Evolutionary conservation across 208 protist species (phyloP), one percentile per base, ranked within the genome.

Genomic region (Trypanosoma cruzi): DNA sequence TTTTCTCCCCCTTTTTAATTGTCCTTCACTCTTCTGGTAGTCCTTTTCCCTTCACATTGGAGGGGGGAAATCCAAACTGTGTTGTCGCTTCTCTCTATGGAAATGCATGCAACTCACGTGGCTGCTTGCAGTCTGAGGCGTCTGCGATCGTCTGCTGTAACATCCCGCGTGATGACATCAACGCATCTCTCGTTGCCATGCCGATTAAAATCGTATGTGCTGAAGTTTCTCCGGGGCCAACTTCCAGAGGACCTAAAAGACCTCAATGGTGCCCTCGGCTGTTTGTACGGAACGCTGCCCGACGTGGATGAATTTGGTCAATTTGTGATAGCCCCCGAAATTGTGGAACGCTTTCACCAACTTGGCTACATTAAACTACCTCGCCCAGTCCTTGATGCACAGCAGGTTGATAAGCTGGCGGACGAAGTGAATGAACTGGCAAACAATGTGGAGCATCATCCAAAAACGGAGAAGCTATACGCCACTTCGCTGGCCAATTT

Each of bases 381-480:
- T 26, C 68, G 71, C 4, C 64, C 75, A 0, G 84, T 92, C 59
- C 74, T 95, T 2, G 80, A 86, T 36, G 63, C 82, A 20, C 68
- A 77, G 62, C 90, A 95, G 75, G 68, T 88, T 22, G 90, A 95
- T 69, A 90, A 88, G 32, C 82, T 95, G 31, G 82, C 79, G 8
- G 87, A 93, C 46, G 87, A 95, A 59, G 87, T 90, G 18, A 82
- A 88, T 65, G 80, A 95, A 62, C 75, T 95, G 36, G 90, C 85
- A 13, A 86, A 93, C 73, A 92, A 95, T 65, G 82, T 88, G 4
- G 90, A 95, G 76, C 87, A 93, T 64, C 87, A 92, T 72, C 85
- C 85, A 36, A 90, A 90, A 69, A 83, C 80, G 44, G 85, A 93
- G 57, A 80, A 87, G 58, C 76, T 93, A 26, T 95, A 92, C 75